Evolutionary conservation across 106 monocot species (phyloP).

Genomic region (Dendrobium officinale): DNA sequence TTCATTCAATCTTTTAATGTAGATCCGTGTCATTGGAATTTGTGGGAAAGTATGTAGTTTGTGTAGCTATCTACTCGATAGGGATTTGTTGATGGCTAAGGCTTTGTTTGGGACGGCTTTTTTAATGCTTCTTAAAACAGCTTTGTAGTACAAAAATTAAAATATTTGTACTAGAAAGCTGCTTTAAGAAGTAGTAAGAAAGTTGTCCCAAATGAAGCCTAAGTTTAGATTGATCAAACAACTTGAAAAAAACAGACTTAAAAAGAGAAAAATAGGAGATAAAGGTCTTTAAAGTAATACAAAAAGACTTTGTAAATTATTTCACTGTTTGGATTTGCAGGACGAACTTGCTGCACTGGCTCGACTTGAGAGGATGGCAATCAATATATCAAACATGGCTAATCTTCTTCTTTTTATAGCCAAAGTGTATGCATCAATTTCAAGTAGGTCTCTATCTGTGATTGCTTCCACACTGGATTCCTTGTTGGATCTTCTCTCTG

Average conservation of each 20-base stretch:
- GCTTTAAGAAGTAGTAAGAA: neutral
- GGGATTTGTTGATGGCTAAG: neutral
- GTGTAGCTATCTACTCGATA: neutral
- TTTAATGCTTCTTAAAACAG: too few relatives aligned
- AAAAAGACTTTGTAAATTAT: neutral
- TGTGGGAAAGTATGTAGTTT: neutral
- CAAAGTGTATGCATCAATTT: slow-evolving; percentile 63
- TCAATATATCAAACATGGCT: slow-evolving; percentile 55
- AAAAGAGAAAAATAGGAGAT: neutral
- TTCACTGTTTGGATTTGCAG: slow-evolving; percentile 23
- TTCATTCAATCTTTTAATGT: neutral
- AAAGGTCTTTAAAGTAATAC: too few relatives aligned
- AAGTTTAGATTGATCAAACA: neutral
- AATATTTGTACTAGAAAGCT: too few relatives aligned
- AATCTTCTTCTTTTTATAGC: slow-evolving; percentile 62
- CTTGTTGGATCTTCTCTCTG: slow-evolving; percentile 80
- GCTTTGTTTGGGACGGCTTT: neutral
- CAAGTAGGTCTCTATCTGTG: slow-evolving; percentile 72
- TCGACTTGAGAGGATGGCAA: slow-evolving; percentile 61
- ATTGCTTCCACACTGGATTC: slow-evolving; percentile 92
- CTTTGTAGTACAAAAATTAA: too few relatives aligned
- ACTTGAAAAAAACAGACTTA: neutral
- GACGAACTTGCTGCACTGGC: slow-evolving; percentile 51
- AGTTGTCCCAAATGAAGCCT: too few relatives aligned
- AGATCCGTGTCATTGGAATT: neutral